Evolutionary conservation across 164 flowering plant genomes (phyloP).

Genomic region (Piper longum): DNA sequence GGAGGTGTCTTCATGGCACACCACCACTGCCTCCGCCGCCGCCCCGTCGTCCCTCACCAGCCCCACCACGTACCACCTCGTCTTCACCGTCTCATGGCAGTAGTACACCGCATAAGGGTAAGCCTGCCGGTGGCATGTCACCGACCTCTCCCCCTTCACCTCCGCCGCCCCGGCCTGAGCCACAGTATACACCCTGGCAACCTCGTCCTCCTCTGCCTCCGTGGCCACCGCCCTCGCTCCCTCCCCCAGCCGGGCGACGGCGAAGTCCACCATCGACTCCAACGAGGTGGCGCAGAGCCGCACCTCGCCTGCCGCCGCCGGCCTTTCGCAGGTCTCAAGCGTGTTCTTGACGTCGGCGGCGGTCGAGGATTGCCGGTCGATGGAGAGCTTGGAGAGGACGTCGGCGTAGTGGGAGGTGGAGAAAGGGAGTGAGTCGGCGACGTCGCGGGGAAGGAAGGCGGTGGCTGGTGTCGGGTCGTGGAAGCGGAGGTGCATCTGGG

Average conservation of each 20-base stretch:
- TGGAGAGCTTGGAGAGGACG: slow-evolving; percentile 15
- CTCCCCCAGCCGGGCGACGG: slow-evolving; percentile 16
- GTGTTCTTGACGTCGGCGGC: slow-evolving; percentile 22
- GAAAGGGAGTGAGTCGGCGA: slow-evolving; percentile 32
- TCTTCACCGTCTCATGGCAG: slow-evolving; percentile 14
- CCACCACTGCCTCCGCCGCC: slow-evolving; percentile 14
- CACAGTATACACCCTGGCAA: slow-evolving; percentile 8
- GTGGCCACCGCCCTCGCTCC: slow-evolving; percentile 7
- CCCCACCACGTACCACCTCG: slow-evolving; percentile 15
- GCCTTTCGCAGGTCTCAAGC: slow-evolving; percentile 16
- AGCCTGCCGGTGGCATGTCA: slow-evolving; percentile 15
- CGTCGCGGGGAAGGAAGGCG: slow-evolving; percentile 25
- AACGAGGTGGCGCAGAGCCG: slow-evolving; percentile 22
- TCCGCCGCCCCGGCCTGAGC: slow-evolving; percentile 2
- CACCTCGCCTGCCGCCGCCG: slow-evolving; percentile 13
- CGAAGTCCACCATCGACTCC: slow-evolving; percentile 24
- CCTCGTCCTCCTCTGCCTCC: slow-evolving; percentile 2
- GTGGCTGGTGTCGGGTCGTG: slow-evolving; percentile 10
- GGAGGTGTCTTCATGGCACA: slow-evolving; percentile 22
- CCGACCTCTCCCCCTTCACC: slow-evolving; percentile 4
- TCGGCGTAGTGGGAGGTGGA: slow-evolving; percentile 21
- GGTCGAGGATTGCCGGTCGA: slow-evolving; percentile 20
- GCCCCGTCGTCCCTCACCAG: slow-evolving; percentile 21
- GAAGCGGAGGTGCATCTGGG: slow-evolving; percentile 14
- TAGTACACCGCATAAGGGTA: slow-evolving; percentile 22